phyloP scores from a whole-genome alignment of 1,284 basidiomycete genomes.

The Moesziomyces sp. region DNA sequence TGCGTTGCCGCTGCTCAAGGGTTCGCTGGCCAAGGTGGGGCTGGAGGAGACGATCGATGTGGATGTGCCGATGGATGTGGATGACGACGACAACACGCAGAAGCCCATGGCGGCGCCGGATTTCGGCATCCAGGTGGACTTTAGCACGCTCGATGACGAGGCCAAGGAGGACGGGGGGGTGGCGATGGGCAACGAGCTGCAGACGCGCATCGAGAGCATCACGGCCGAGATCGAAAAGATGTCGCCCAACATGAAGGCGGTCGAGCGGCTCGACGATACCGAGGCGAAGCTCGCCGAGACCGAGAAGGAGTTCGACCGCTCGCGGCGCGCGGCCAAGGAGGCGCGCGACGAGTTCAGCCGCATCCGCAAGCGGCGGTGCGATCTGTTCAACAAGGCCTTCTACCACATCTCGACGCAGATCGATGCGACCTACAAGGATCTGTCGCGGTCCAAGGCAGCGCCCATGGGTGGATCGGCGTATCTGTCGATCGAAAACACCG shows the following conservation, averaged over 20 bases:
- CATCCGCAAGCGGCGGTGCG: conserved; percentile 76
- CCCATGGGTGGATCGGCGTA: conserved; percentile 97
- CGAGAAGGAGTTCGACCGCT: conserved; percentile 73
- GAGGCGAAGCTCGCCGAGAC: conserved; percentile 74
- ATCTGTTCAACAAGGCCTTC: conserved; percentile 95
- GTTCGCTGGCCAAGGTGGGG: conserved; percentile 84
- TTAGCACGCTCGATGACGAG: conserved; percentile 79
- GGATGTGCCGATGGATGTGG: conserved; percentile 72
- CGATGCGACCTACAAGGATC: conserved; percentile 95
- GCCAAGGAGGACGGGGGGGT: conserved; percentile 81
- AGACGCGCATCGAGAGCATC: conserved; percentile 68
- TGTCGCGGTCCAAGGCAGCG: conserved; percentile 91
- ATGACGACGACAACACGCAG: conserved; percentile 76
- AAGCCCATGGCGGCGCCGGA: conserved; percentile 78
- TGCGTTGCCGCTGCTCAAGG: conserved; percentile 79
- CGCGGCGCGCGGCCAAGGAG: conserved; percentile 80
- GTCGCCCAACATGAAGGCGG: conserved; percentile 96
- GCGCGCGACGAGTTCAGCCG: conserved; percentile 92
- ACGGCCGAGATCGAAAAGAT: conserved; percentile 85
- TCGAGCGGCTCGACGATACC: conserved; percentile 92
- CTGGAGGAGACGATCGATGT: conserved; percentile 89
- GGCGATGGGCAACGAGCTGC: conserved; percentile 79
- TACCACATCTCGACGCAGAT: conserved; percentile 94
- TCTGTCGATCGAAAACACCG: conserved; percentile 91
- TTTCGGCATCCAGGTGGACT: conserved; percentile 92